Conservation (phyloP, 768 basidiomycete genomes). For the Mycena polygramma region DNA sequence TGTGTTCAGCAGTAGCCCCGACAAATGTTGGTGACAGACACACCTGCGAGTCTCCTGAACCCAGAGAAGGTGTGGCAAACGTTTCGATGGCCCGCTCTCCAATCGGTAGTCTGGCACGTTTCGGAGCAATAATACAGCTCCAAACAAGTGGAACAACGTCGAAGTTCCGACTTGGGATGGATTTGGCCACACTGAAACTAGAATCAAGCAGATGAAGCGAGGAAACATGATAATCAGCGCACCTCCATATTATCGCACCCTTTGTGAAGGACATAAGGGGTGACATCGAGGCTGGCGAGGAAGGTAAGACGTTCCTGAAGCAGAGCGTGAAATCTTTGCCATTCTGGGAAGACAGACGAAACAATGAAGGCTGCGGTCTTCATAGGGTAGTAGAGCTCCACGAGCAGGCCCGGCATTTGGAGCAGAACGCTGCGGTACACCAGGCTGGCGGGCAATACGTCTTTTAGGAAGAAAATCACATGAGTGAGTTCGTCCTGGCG, state of each 20-base stretch:
- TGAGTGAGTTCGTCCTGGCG: too few species aligned
- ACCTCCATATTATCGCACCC: conserved; percentile 7
- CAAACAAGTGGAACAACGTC: conserved; percentile 6
- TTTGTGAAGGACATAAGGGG: neutral
- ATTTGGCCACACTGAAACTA: neutral
- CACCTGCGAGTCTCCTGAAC: neutral
- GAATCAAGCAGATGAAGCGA: neutral
- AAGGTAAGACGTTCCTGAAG: neutral
- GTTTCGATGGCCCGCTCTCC: neutral
- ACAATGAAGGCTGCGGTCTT: neutral
- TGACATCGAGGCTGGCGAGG: neutral
- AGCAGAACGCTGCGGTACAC: conserved; percentile 14
- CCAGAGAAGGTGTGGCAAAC: neutral
- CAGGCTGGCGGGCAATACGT: neutral
- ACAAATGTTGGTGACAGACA: too few species aligned
- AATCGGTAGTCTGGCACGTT: neutral
- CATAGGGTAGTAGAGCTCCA: neutral
- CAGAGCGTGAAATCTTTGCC: neutral
- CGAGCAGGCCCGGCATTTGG: neutral
- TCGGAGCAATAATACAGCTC: conserved; percentile 15
- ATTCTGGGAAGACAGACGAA: neutral
- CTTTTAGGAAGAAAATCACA: too few species aligned
- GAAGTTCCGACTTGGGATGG: neutral
- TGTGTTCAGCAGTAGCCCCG: too few species aligned
- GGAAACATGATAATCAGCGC: neutral